Evolutionary conservation across 495 filamentous ascomycete genomes (phyloP), one percentile per base, ranked within the genome.

Genomic region (Trichoderma erinaceum): DNA sequence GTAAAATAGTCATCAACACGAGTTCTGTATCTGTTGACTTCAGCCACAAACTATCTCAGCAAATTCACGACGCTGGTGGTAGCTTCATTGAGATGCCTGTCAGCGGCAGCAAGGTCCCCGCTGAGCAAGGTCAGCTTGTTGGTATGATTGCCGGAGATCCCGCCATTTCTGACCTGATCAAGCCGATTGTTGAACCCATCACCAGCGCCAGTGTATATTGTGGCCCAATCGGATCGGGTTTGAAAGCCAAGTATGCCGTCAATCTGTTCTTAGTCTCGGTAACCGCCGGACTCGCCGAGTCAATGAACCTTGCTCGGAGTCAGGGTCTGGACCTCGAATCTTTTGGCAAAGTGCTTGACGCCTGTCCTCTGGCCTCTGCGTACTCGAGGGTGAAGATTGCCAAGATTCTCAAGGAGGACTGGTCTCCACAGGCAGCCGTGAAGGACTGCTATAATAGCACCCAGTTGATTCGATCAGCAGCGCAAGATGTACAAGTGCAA

Each of bases 401-500:
- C 12, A 70, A 70, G 27, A 65, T 68, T 38, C 27, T 29, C 41
- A 64, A 63, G 15, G 21, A 50, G 15, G 69, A 70, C 41, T 70
- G 66, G 66, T 64, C 52, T 11, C 23, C 69, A 25, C 69, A 68
- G 41, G 69, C 66, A 21, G 43, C 66, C 8, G 13, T 43, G 18
- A 68, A 68, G 58, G 69, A 70, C 35, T 70, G 66, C 50, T 70
- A 68, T 46, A 70, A 70, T 41, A 70, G 66, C 32, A 70, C 56
- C 15, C 46, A 68, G 66, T 56, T 70, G 21, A 68, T 68, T 23
- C 64, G 66, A 16, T 7, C 67, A 15, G 69, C 69, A n/a, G 69
- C 50, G 12, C 50, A 70, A 41, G 52, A n/a, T 6, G 61, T 58
- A 48, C 56, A 52, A 15, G 65, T 58, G 1, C 29, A 61, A 21